Conservation (phyloP, 345 rosid genomes). For the Sisymbrium altissimum region DNA sequence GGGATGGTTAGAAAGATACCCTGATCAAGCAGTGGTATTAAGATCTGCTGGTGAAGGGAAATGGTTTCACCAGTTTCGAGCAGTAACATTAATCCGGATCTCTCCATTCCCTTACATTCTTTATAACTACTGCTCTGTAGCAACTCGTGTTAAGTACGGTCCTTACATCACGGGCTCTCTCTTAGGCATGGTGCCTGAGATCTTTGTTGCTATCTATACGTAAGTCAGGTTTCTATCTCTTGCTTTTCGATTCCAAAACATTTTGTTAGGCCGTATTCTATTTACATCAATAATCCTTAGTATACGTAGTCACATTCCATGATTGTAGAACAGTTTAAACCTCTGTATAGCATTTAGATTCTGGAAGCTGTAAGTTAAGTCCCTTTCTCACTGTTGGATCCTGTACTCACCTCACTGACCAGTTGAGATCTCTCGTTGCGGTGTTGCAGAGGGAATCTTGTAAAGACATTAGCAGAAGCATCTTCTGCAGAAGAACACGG, state of each 20-base stretch:
- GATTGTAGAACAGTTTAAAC: not conserved
- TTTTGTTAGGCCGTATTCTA: not conserved
- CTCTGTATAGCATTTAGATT: not conserved
- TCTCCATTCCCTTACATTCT: constrained; percentile 97
- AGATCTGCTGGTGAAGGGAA: constrained; percentile 93
- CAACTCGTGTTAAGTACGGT: constrained; percentile 74
- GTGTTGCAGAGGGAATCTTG: constrained; percentile 76
- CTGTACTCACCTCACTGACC: not conserved
- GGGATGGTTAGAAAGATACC: constrained; percentile 91
- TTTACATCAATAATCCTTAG: not conserved
- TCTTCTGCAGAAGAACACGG: constrained; percentile 61
- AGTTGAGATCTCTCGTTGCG: not conserved
- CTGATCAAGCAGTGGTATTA: constrained; percentile 77
- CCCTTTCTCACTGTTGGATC: not conserved
- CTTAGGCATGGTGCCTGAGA: constrained; percentile 82
- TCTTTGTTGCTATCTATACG: constrained; percentile 87
- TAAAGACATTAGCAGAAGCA: constrained; percentile 85
- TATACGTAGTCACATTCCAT: not conserved
- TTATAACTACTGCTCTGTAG: constrained; percentile 90
- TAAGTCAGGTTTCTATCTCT: constrained; percentile 39
- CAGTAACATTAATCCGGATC: constrained; percentile 77
- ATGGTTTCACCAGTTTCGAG: constrained; percentile 87
- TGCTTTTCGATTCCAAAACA: not conserved
- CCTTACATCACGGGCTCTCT: constrained; percentile 88
- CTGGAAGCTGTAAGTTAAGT: not conserved